These are phyloP conservation scores for Cantharellus anzutake DNA, from an alignment of 768 basidiomycete genomes.

Conservation along the genomic window DNA sequence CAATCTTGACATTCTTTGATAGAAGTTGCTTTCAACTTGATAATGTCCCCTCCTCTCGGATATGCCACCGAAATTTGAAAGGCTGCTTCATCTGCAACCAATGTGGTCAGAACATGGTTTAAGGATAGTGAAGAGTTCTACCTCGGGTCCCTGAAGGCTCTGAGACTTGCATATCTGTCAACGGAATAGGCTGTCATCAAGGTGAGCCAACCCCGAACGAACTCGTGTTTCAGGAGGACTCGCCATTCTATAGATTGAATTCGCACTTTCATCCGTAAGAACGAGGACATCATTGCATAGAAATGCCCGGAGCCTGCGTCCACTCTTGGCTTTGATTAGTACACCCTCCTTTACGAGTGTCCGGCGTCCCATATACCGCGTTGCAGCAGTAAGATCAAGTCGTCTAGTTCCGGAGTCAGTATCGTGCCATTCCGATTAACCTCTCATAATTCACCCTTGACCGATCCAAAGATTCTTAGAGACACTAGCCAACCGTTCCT, in stretches of 20 bases:
- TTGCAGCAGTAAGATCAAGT: slow-evolving; percentile 80
- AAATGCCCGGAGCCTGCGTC: slow-evolving; percentile 53
- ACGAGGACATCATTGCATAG: slow-evolving; percentile 84
- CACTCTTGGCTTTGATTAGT: slow-evolving; percentile 67
- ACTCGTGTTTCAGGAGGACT: slow-evolving; percentile 13
- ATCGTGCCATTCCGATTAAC: not conserved
- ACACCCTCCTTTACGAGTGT: slow-evolving; percentile 61
- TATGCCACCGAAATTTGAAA: slow-evolving; percentile 51
- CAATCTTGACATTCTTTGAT: slow-evolving; percentile 39
- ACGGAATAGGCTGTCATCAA: slow-evolving; percentile 13
- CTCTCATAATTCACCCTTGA: slow-evolving; percentile 35
- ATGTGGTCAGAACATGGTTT: not conserved
- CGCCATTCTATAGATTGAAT: slow-evolving; percentile 70
- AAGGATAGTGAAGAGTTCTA: not conserved
- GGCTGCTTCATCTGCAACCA: slow-evolving; percentile 37
- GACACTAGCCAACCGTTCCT: slow-evolving; percentile 51
- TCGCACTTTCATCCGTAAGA: slow-evolving; percentile 52
- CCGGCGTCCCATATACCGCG: slow-evolving; percentile 66
- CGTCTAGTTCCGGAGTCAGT: slow-evolving; percentile 23
- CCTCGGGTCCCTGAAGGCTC: slow-evolving; percentile 1
- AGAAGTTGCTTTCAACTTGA: slow-evolving; percentile 38
- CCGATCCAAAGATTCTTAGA: slow-evolving; percentile 78
- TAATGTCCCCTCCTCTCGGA: slow-evolving; percentile 53
- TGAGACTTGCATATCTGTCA: slow-evolving; percentile 12
- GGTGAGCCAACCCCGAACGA: not conserved